phyloP scores from a whole-genome alignment of 495 filamentous ascomycete species.

The Paragyromitra xinjiangensis region DNA sequence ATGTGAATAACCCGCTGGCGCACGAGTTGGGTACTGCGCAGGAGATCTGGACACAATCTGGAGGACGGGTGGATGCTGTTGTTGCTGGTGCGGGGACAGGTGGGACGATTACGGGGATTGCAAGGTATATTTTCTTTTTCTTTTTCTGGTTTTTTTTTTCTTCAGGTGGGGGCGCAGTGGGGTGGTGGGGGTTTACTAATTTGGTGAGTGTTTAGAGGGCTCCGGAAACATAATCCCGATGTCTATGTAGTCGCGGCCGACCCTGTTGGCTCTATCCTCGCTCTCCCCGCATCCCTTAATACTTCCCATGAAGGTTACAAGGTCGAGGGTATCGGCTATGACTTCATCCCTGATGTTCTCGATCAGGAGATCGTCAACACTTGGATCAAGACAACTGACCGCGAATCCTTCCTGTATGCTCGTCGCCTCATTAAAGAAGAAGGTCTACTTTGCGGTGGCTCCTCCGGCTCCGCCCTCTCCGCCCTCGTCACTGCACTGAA shows the following conservation, averaged over 20 bases:
- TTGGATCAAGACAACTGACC: constrained; percentile 98
- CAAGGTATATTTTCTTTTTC: constrained; percentile 59
- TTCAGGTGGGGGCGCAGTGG: neutral
- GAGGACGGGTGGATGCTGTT: constrained; percentile 82
- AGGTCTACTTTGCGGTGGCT: constrained; percentile 91
- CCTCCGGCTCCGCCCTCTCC: constrained; percentile 90
- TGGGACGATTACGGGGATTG: constrained; percentile 91
- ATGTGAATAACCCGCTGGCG: constrained; percentile 87
- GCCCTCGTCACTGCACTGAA: constrained; percentile 82
- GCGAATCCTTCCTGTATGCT: constrained; percentile 87
- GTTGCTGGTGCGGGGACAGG: constrained; percentile 95
- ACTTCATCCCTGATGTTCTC: constrained; percentile 95
- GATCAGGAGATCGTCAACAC: constrained; percentile 82
- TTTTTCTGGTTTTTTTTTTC: neutral
- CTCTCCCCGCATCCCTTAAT: constrained; percentile 79
- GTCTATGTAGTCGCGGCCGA: constrained; percentile 91
- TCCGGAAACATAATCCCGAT: constrained; percentile 83
- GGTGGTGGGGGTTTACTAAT: neutral
- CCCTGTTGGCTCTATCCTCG: constrained; percentile 87
- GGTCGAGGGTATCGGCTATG: constrained; percentile 98
- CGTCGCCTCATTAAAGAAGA: constrained; percentile 92
- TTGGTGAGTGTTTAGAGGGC: constrained; percentile 62
- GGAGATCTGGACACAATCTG: constrained; percentile 93
- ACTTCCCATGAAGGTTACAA: constrained; percentile 85
- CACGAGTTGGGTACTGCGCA: constrained; percentile 95